A percentile compares a stretch with the other conserved stretches of the same genome.
phyloP scores from a whole-genome alignment of 257 asterid genomes.

The Gentiana macrophylla region DNA sequence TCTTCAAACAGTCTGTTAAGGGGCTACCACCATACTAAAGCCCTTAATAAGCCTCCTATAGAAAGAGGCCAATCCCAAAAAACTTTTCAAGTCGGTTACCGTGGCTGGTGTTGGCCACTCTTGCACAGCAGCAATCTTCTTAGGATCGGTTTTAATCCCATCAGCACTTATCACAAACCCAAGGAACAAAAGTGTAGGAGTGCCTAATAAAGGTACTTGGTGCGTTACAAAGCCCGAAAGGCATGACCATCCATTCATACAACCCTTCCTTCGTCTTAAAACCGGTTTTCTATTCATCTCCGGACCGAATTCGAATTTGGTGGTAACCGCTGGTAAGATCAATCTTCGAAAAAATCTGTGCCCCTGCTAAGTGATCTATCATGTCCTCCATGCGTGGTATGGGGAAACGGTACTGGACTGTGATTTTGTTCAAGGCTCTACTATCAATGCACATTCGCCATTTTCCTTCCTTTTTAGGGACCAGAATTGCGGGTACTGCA shows the following conservation, averaged over 20 bases:
- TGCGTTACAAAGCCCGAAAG: not conserved
- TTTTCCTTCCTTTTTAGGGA: not conserved
- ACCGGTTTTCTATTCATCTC: not conserved
- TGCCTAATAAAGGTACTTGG: not conserved
- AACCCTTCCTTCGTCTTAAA: not conserved
- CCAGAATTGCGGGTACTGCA: not conserved
- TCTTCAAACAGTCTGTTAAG: not conserved
- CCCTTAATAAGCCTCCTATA: not conserved
- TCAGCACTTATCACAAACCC: too few species aligned
- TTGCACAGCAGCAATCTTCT: not conserved
- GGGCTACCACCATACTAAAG: not conserved
- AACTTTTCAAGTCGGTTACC: not conserved
- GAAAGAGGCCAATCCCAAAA: conserved; percentile 1
- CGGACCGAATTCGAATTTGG: not conserved
- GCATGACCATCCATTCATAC: not conserved
- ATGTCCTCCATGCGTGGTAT: not conserved
- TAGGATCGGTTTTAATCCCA: too few species aligned
- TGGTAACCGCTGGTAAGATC: not conserved
- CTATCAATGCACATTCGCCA: conserved; percentile 3
- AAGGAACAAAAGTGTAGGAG: too few species aligned
- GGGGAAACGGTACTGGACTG: not conserved
- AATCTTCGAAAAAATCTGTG: not conserved
- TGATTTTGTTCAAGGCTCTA: conserved; percentile 3
- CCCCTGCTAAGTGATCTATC: not conserved
- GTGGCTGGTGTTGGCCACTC: conserved; percentile 4